phyloP scores from a whole-genome alignment of 495 filamentous ascomycete genomes.

The Terfezia boudieri region DNA sequence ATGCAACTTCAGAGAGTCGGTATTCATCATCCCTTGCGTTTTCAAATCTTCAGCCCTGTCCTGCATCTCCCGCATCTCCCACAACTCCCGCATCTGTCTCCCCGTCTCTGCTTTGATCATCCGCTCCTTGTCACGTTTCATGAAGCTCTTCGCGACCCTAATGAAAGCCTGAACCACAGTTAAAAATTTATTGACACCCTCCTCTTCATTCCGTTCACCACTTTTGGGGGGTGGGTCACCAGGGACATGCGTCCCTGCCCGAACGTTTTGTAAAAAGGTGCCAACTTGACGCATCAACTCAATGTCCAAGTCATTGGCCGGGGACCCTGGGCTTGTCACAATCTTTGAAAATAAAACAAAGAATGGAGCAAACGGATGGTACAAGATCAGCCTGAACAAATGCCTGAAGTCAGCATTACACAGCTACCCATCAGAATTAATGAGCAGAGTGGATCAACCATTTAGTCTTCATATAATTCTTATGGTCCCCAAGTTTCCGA shows the following conservation, averaged over 20 bases:
- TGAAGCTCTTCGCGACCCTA: not conserved
- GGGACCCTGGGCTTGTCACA: constrained; percentile 19
- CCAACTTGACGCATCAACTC: not conserved
- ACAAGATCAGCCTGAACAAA: constrained; percentile 14
- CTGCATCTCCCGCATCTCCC: not conserved
- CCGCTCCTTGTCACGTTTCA: not conserved
- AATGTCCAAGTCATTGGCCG: not conserved
- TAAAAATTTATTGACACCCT: not conserved
- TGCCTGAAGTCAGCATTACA: no score
- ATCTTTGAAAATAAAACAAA: constrained; percentile 27
- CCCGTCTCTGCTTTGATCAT: not conserved
- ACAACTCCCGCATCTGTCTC: no score
- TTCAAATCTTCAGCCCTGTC: not conserved
- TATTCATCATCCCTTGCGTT: not conserved
- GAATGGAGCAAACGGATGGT: constrained; percentile 19
- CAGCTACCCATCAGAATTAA: no score
- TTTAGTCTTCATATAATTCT: not conserved
- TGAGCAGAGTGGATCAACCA: not conserved
- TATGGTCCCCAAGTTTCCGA: not conserved
- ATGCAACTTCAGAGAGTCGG: not conserved
- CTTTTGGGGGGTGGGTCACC: not conserved
- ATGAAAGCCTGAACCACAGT: not conserved
- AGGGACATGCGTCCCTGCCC: not conserved
- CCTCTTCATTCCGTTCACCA: not conserved
- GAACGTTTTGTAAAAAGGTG: not conserved